Percentiles rank a stretch among this genome's conserved stretches.
These are phyloP conservation scores for Zostera marina DNA, from an alignment of 116 monocot species.

Conservation along the genomic window DNA sequence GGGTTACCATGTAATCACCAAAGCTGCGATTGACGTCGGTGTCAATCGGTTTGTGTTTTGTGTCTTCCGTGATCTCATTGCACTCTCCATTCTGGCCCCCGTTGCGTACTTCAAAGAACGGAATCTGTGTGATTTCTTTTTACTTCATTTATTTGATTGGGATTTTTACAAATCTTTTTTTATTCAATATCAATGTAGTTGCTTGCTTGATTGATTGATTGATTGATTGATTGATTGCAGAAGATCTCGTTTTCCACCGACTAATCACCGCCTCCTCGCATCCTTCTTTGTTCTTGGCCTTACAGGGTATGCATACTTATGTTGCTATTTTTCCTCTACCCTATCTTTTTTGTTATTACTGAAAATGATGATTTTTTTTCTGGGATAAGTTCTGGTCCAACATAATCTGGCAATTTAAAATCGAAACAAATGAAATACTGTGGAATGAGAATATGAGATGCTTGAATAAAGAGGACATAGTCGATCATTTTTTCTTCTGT, in stretches of 20 bases:
- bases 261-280: constrained; percentile 2
- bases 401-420: too few species aligned
- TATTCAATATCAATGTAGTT: too few species aligned
- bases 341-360: too few species aligned
- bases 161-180: not conserved
- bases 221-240: not conserved
- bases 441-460: too few species aligned
- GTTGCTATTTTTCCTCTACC: not conserved
- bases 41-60: constrained; percentile 75
- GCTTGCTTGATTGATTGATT: too few species aligned
- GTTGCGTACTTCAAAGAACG: constrained; percentile 35
- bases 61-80: constrained; percentile 61
- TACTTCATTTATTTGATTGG: not conserved
- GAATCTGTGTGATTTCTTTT: constrained; percentile 1
- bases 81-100: constrained; percentile 66
- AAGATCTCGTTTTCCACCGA: constrained; percentile 9
- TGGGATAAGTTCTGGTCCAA: too few species aligned
- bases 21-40: constrained; percentile 58
- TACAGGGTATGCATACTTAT: constrained; percentile 35
- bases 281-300: constrained; percentile 83
- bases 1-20: constrained; percentile 77
- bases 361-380: too few species aligned
- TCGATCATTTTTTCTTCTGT: too few species aligned
- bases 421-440: too few species aligned
- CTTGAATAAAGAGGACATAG: too few species aligned